Conservation (phyloP, 2,329 filamentous ascomycete genomes). For the Pestalotiopsis sp. region DNA sequence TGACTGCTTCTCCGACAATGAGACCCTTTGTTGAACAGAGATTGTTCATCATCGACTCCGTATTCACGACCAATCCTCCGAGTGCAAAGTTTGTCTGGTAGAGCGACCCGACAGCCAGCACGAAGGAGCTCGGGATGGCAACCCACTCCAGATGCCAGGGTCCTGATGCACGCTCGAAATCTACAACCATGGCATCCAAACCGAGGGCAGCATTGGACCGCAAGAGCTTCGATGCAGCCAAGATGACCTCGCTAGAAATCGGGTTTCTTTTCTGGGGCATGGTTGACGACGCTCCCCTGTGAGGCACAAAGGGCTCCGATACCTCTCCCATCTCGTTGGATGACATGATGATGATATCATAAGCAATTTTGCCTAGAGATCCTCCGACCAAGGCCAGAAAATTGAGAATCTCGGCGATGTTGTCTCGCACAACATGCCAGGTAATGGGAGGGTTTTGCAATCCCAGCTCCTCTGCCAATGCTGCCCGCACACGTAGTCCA, state of each 20-base stretch:
- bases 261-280: conserved; percentile 64
- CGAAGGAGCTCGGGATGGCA: conserved; percentile 55
- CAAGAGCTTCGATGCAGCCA: conserved; percentile 55
- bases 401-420: conserved; percentile 53
- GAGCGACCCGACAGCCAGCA: conserved; percentile 52
- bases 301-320: conserved; percentile 55
- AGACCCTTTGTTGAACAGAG: conserved; percentile 51
- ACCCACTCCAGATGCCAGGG: conserved; percentile 63
- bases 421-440: conserved; percentile 59
- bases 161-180: conserved; percentile 59
- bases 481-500: conserved; percentile 49
- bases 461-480: conserved; percentile 48
- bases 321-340: conserved; percentile 58
- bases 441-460: conserved; percentile 53
- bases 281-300: conserved; percentile 54
- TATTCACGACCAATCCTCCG: conserved; percentile 51
- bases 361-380: conserved; percentile 54
- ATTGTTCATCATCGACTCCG: conserved; percentile 50
- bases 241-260: conserved; percentile 57
- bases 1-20: conserved; percentile 61
- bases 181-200: conserved; percentile 57
- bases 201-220: conserved; percentile 52
- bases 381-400: conserved; percentile 56
- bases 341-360: conserved; percentile 59
- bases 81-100: conserved; percentile 56